These are phyloP conservation scores for Phlyctochytrium bullatum DNA, from an alignment of 192 early-diverging fungal genomes.

Conservation along the genomic window DNA sequence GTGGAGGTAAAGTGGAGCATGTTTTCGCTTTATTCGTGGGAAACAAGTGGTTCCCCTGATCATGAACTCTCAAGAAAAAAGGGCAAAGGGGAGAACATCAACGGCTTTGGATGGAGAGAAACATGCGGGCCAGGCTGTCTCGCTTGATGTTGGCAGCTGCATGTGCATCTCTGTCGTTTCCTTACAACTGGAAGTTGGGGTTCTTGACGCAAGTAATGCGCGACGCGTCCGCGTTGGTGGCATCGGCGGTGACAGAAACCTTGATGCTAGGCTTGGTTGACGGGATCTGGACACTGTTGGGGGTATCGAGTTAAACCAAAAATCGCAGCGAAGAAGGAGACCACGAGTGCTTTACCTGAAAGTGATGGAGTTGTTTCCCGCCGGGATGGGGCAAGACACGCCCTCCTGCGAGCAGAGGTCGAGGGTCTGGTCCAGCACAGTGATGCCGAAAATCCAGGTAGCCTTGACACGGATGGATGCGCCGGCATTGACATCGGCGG, in stretches of 20 bases:
- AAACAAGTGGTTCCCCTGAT: too few species aligned
- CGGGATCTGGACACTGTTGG: neutral
- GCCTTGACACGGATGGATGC: too few species aligned
- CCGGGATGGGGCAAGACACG: constrained; percentile 5
- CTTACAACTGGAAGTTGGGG: neutral
- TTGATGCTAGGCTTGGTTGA: neutral
- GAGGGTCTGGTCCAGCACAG: constrained; percentile 5
- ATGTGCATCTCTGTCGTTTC: too few species aligned
- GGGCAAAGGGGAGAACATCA: too few species aligned
- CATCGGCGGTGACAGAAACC: neutral
- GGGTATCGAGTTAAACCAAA: neutral
- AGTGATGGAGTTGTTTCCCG: neutral
- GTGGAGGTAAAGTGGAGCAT: too few species aligned
- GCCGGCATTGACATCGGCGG: neutral
- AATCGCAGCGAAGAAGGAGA: too few species aligned
- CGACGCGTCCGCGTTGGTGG: neutral
- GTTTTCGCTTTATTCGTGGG: too few species aligned
- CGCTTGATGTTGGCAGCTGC: too few species aligned
- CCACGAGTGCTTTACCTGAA: too few species aligned
- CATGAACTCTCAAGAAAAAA: too few species aligned
- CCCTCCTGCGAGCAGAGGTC: constrained; percentile 3
- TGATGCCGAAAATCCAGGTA: constrained; percentile 1
- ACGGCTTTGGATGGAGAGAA: too few species aligned
- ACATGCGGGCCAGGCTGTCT: too few species aligned
- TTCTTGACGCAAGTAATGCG: neutral